A percentile compares a stretch with the other conserved stretches of the same genome.
Conservation (phyloP, 2,329 filamentous ascomycete genomes). For the Colletotrichum graminicola region DNA sequence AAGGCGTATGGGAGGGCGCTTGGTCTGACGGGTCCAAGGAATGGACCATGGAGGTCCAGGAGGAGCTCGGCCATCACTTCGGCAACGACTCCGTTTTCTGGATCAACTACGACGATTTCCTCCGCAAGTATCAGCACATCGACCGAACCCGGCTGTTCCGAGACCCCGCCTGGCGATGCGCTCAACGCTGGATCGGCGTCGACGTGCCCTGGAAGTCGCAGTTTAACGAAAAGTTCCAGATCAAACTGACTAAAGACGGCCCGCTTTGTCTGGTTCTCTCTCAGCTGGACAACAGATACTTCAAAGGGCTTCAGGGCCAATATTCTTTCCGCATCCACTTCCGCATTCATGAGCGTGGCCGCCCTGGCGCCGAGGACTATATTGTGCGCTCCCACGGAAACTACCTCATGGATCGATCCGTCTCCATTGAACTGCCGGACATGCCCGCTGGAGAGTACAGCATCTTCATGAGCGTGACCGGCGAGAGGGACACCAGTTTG, state of each 20-base stretch:
- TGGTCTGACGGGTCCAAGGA: conserved; percentile 73
- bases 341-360: conserved; percentile 64
- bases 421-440: conserved; percentile 68
- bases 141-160: conserved; percentile 73
- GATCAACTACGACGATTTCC: conserved; percentile 73
- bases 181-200: conserved; percentile 71
- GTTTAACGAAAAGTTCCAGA: conserved; percentile 72
- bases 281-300: conserved; percentile 73
- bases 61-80: conserved; percentile 70
- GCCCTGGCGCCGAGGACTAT: conserved; percentile 67
- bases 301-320: conserved; percentile 70
- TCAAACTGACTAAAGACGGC: conserved; percentile 67
- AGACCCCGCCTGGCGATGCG: conserved; percentile 68
- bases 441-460: conserved; percentile 69
- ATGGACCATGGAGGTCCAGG: conserved; percentile 69
- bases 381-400: conserved; percentile 70
- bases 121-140: conserved; percentile 72
- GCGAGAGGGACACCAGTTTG: conserved; percentile 57
- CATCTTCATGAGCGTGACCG: conserved; percentile 68
- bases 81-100: conserved; percentile 74
- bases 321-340: conserved; percentile 65
- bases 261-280: conserved; percentile 71
- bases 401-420: conserved; percentile 69
- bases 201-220: conserved; percentile 72
- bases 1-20: conserved; percentile 70